Conservation (phyloP, 306 rosid species). For the Prunus campanulata region DNA sequence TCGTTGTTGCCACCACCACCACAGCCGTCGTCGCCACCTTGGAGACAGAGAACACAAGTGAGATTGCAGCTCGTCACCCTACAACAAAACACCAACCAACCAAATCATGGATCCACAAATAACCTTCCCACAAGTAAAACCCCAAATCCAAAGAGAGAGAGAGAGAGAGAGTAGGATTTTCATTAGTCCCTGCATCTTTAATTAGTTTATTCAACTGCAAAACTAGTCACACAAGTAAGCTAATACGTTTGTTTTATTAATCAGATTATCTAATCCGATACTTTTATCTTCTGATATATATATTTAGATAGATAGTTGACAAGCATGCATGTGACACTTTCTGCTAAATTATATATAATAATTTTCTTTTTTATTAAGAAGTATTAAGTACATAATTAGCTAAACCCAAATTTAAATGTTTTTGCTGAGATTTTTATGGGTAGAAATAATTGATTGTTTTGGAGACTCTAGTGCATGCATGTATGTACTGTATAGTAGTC, state of each 20-base stretch:
- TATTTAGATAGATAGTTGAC: background rate
- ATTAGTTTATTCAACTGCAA: conserved; percentile 4
- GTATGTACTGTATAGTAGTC: background rate
- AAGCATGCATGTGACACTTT: background rate
- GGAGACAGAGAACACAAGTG: no score
- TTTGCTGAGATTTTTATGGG: background rate
- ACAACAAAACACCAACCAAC: no score
- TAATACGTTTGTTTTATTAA: background rate
- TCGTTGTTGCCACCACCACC: no score
- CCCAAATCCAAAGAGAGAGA: no score
- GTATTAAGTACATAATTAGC: background rate
- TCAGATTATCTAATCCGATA: background rate
- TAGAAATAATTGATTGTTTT: background rate
- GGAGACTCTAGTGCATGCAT: background rate
- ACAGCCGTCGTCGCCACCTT: no score
- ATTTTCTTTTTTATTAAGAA: conserved; percentile 1
- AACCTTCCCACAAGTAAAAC: no score
- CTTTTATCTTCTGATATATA: background rate
- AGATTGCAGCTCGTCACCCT: no score
- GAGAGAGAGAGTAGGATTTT: no score
- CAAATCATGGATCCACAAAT: no score
- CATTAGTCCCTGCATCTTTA: background rate
- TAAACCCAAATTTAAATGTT: background rate
- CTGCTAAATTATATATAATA: background rate
- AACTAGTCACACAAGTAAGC: conserved; percentile 1